A percentile compares a stretch with the other conserved stretches of the same genome.
These are phyloP conservation scores for Dysphania ambrosioides DNA, from an alignment of 148 eudicot species.

Conservation along the genomic window DNA sequence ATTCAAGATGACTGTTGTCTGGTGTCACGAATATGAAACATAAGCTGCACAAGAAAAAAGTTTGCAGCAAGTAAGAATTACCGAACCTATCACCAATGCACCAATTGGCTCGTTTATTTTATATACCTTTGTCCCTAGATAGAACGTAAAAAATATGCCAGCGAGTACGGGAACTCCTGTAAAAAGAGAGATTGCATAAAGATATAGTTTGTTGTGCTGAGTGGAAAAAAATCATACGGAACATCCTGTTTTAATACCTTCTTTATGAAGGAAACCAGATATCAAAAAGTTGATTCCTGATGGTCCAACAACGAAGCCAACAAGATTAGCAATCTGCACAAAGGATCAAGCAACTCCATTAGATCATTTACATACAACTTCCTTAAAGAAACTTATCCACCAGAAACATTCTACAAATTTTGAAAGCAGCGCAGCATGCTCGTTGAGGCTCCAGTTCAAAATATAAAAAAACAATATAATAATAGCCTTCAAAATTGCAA, in stretches of 20 bases:
- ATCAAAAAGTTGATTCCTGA: slow-evolving; percentile 87
- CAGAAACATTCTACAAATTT: too few relatives aligned
- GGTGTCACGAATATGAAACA: slow-evolving; percentile 73
- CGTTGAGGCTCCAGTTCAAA: not conserved
- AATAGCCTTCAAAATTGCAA: not conserved
- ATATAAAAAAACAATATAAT: too few relatives aligned
- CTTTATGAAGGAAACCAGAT: slow-evolving; percentile 55
- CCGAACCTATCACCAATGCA: not conserved
- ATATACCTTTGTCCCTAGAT: slow-evolving; percentile 81
- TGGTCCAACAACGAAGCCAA: slow-evolving; percentile 91
- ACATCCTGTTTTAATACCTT: slow-evolving; percentile 34
- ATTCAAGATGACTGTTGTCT: slow-evolving; percentile 33
- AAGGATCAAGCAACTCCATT: slow-evolving; percentile 4
- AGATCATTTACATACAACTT: slow-evolving; percentile 5
- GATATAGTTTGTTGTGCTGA: not conserved
- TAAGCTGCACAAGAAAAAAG: slow-evolving; percentile 57
- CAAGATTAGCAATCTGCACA: slow-evolving; percentile 87
- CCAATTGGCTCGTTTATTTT: not conserved
- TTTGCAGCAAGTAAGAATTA: slow-evolving; percentile 13
- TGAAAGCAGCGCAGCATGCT: too few relatives aligned
- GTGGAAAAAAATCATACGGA: slow-evolving; percentile 4
- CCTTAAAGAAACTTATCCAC: not conserved
- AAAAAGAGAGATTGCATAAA: slow-evolving; percentile 15
- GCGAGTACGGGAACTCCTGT: slow-evolving; percentile 69
- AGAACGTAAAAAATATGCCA: slow-evolving; percentile 71